Evolutionary conservation across 2,329 filamentous ascomycete genomes (phyloP).

Genomic region (Cryoendolithus antarcticus): DNA sequence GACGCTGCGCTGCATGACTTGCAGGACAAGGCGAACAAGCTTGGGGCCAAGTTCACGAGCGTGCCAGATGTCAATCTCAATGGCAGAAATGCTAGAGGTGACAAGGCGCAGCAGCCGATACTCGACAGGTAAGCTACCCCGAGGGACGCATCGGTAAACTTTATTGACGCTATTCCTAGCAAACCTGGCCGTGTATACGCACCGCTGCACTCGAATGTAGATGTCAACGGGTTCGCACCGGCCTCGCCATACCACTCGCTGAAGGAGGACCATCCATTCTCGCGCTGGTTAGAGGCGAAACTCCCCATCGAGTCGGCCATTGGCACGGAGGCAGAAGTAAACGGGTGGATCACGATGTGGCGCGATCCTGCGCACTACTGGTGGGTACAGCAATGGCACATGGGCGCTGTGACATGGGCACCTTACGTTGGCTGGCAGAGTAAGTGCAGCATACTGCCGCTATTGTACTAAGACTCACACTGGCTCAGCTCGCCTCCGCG

Average conservation of each 20-base stretch:
- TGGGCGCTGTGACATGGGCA: conserved; percentile 1
- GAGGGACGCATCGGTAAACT: too few relatives aligned
- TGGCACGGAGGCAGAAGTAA: neutral
- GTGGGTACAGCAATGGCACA: conserved; percentile 2
- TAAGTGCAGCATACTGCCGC: neutral
- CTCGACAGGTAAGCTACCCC: too few relatives aligned
- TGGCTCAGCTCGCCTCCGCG: conserved; percentile 1
- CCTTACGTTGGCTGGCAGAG: conserved; percentile 3
- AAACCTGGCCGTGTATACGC: too few relatives aligned
- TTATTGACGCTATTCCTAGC: too few relatives aligned
- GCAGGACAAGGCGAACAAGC: too few relatives aligned
- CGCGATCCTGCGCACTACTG: neutral
- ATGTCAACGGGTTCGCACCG: too few relatives aligned
- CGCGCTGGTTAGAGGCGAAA: too few relatives aligned
- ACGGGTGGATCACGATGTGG: neutral
- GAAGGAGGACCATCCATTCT: too few relatives aligned
- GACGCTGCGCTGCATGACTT: neutral
- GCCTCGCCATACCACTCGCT: too few relatives aligned
- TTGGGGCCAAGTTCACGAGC: neutral
- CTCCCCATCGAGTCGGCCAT: neutral
- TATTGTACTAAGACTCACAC: neutral
- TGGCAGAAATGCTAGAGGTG: neutral
- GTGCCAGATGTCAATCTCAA: neutral
- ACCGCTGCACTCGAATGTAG: too few relatives aligned
- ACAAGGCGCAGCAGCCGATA: too few relatives aligned